These are phyloP conservation scores for Odonthalia washingtoniensis DNA, from an alignment of 31 red algal genomes.

Conservation along the genomic window DNA sequence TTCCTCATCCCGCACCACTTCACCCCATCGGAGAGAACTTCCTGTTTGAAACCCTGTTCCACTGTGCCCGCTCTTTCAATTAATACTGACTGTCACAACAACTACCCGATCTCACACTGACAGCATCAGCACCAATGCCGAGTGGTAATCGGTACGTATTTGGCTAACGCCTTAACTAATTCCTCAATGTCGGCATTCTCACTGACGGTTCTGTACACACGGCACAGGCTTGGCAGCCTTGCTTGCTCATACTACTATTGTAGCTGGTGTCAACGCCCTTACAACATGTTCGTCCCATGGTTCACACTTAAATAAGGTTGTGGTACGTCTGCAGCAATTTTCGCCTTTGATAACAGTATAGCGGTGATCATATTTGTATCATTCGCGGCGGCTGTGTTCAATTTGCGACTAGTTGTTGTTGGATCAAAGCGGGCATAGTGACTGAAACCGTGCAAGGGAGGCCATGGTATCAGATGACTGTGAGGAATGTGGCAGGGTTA, in stretches of 20 bases:
- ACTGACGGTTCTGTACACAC: constrained; percentile 40
- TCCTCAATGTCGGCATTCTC: constrained; percentile 16
- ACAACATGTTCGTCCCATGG: not conserved
- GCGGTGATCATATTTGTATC: constrained; percentile 10
- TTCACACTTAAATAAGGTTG: not conserved
- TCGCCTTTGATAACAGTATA: constrained; percentile 21
- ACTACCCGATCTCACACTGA: not conserved
- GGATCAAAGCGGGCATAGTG: constrained; percentile 13
- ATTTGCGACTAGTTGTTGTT: constrained; percentile 22
- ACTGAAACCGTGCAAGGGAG: not conserved
- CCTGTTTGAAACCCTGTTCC: constrained; percentile 15
- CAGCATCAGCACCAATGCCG: constrained; percentile 30
- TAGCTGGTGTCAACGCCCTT: constrained; percentile 26
- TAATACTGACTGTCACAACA: not conserved
- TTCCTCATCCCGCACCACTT: not conserved
- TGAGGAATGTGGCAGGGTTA: constrained; percentile 12
- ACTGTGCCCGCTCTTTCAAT: not conserved
- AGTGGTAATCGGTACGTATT: constrained; percentile 23
- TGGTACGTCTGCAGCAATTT: not conserved
- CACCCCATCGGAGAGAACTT: constrained; percentile 50
- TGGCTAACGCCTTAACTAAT: not conserved
- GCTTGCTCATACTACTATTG: no score
- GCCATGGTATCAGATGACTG: constrained; percentile 19
- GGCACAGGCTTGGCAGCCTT: constrained; percentile 44
- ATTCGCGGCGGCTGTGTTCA: constrained; percentile 25